phyloP scores from a whole-genome alignment of 495 filamentous ascomycete species.

The Neurospora tetrasperma region DNA sequence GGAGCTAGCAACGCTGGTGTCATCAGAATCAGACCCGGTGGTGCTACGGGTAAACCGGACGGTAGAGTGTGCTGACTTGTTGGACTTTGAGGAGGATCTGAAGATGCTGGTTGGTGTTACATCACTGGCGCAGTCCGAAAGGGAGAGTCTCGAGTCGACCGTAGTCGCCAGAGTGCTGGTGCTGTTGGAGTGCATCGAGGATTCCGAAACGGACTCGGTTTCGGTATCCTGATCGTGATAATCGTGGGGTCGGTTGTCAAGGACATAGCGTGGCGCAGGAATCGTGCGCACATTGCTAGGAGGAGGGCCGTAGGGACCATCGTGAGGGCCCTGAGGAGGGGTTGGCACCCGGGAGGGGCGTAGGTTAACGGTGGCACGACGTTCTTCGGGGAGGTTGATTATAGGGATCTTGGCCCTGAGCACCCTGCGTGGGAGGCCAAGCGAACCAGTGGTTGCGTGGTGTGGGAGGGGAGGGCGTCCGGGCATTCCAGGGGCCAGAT shows the following conservation, averaged over 20 bases:
- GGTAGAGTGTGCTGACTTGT: conserved; percentile 18
- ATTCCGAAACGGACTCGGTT: conserved; percentile 34
- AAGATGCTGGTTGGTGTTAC: conserved; percentile 23
- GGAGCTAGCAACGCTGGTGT: conserved; percentile 21
- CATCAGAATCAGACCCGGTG: conserved; percentile 12
- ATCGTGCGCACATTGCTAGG: conserved; percentile 8
- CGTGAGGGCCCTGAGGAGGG: background rate
- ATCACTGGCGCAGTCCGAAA: conserved; percentile 19
- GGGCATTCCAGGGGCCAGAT: background rate
- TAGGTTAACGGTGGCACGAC: conserved; percentile 18
- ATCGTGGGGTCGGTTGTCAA: conserved; percentile 11
- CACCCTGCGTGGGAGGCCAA: conserved; percentile 21
- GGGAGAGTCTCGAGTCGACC: conserved; percentile 19
- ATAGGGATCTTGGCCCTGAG: conserved; percentile 23
- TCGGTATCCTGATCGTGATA: conserved; percentile 20
- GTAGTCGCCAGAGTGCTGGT: conserved; percentile 35
- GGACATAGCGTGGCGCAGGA: conserved; percentile 11
- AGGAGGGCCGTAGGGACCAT: background rate
- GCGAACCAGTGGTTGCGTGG: background rate
- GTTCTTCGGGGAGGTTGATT: conserved; percentile 15
- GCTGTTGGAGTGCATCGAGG: conserved; percentile 34
- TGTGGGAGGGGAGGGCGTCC: background rate
- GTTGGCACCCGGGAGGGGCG: conserved; percentile 18
- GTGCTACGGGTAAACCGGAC: conserved; percentile 27
- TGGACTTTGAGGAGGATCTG: conserved; percentile 18